Percentiles rank a stretch among this genome's conserved stretches.
These are phyloP conservation scores for Plasmodium gonderi DNA, from an alignment of 169 alveolate genomes.

Conservation along the genomic window DNA sequence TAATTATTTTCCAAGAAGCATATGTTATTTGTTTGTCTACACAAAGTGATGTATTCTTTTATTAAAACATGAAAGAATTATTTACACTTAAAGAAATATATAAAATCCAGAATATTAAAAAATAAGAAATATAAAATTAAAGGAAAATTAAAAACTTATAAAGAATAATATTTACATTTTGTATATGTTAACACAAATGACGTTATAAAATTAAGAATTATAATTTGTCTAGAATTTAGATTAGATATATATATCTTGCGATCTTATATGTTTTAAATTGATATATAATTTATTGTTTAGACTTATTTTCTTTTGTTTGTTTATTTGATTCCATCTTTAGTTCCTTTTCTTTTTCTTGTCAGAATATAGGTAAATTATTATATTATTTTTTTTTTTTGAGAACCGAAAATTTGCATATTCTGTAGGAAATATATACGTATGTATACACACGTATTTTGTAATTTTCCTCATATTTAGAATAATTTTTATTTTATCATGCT, in stretches of 20 bases:
- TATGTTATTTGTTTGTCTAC: constrained; percentile 12
- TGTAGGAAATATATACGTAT: not conserved
- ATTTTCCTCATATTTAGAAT: not conserved
- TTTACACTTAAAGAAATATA: not conserved
- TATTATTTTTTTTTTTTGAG: not conserved
- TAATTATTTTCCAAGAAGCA: not conserved
- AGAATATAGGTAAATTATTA: not conserved
- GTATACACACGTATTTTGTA: not conserved
- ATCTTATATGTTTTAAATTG: constrained; percentile 4
- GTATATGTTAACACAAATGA: not conserved
- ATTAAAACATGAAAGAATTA: constrained; percentile 2
- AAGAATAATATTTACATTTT: not conserved
- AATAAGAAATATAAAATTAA: not conserved
- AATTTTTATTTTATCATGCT: not conserved
- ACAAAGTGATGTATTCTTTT: not conserved
- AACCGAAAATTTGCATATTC: not conserved
- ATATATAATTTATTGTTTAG: constrained; percentile 6
- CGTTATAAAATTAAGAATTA: not conserved
- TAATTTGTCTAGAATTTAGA: not conserved
- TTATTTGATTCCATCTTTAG: not conserved
- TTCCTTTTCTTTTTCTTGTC: not conserved
- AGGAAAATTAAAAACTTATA: not conserved
- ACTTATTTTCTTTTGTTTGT: not conserved
- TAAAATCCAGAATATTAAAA: not conserved
- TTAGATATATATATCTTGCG: not conserved